Base-by-base conservation (phyloP, 257 asterid genomes). In the Fraxinus americana region DNA sequence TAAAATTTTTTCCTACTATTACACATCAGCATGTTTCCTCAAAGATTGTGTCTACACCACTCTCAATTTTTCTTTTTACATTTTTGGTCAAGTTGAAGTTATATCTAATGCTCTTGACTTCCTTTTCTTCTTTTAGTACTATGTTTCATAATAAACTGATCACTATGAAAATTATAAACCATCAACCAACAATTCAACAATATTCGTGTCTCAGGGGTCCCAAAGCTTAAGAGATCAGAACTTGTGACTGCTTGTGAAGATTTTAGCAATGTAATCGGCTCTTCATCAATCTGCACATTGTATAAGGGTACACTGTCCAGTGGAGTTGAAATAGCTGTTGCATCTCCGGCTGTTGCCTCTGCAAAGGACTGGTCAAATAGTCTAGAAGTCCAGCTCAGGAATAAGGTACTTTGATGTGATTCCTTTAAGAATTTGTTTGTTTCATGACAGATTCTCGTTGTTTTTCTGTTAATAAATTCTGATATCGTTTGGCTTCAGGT, bases 291-390 rank as follows among this genome's bases (percentile, higher is more conserved):
- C 70, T 88, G 96, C 73, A 88, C 91, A 16, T 77, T 92, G 70
- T 94, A 94, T 17, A 94, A 94, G 86, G 97, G 97, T 48, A 94
- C 97, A 5, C 83, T 94, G 79, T 94, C 98, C 70, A 89, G 87
- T 78, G 97, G 97, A 65, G 97, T 92, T n/a, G 98, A 94, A 86
- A 94, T 94, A 29, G 97, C 97, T 7, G 98, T 91, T 30, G 84
- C 88, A 34, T 90, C 98, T 38, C 78, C 90, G 23, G 84, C 91
- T n/a, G 82, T 83, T 73, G 77, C 78, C 41, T 87, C 93, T 72
- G 74, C 84, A 27, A 92, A 92, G 86, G 94, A 90, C 77, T 94
- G 99, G 98, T 89, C 98, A 4, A 88, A 75, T 73, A 88, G 70
- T 82, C 84, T 84, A 38, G 96, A 92, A 85, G 52, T 84, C 75